Base-by-base conservation (phyloP, 2,329 filamentous ascomycete species). In the Dothistroma pini region DNA sequence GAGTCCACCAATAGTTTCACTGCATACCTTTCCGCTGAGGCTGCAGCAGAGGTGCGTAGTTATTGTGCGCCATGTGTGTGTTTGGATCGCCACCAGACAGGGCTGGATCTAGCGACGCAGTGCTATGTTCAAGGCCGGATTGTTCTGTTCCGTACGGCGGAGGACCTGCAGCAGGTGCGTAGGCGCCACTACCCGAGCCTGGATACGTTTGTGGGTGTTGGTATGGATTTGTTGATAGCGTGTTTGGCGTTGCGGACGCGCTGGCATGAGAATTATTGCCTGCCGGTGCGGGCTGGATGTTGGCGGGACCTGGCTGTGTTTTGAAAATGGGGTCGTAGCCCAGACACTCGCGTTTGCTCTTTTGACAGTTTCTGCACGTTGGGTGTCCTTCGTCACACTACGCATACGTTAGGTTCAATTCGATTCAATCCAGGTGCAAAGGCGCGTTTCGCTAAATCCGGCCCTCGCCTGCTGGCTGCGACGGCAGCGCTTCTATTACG, bases 301-400 rank as follows among this genome's bases (percentile, higher is more conserved):
- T 84, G 53, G 89, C 83, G 32, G 89, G 89, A 57, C 86, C 85
- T 51, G 83, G 78, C 70, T 88, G 86, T 65, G 88, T 84, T 77
- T 91, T 90, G 79, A 93, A 95, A 71, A 93, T 90, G 41, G 90
- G 90, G 72, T 95, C 90, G 84, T 95, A 95, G 58, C 90, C 90
- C 54, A 92, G 75, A 72, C 90, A 95, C 71, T 93, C 90, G 72
- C 90, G 89, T 78, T 93, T 95, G 68, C 89, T 92, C 76, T 95
- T 95, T 73, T 89, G 88, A 79, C 90, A 95, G 74, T 95, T 91
- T 78, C 91, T 88, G 81, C 95, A 99, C 62, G 89, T 87, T 22
- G 95, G 95, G 76, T 96, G 92, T 63, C 86, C 87, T 82, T 99
- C 95, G 84, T 97, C 95, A 79, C 95, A 99, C 95, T 97, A 75